Base-by-base conservation (phyloP, 768 basidiomycete genomes). In the Lactarius evosmus region DNA sequence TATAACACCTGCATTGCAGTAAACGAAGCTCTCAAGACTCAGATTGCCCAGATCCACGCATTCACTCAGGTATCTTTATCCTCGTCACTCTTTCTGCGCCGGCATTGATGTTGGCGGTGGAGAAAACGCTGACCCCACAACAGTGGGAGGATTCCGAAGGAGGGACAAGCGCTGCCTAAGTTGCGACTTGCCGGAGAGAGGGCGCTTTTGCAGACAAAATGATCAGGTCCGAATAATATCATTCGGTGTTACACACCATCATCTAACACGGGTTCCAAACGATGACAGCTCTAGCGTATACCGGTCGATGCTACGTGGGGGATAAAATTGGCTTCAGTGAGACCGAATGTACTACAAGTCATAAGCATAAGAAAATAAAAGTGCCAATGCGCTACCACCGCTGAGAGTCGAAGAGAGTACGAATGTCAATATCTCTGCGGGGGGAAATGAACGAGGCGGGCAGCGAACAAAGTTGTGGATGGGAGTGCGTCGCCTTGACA, bases 11-110 rank as follows among this genome's bases (percentile, higher is more conserved):
- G 60, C 58, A 16, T 19, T 53, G 46, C 65, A 93, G 91, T 94
- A 62, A 93, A 93, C 69, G 86, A 91, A 27, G 70, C 86, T 9
- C 72, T 94, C 70, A 93, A 89, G 75, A 76, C 76, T 2, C 79
- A 92, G 69, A 92, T 94, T 61, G 78, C 87, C 0, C 83, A 87
- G 61, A 86, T 94, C 82, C 91, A 94, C 69, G 91, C 92, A 5
- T 94, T 94, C 74, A 91, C 91, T 16, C 91, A 94, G 85, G 92
- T 91, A 67, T 58, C 76, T 29, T 6, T 38, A 19, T 19, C 29
- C 11, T 12, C 56, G 33, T 16, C 27, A 54, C 58, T 33, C 36
- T 60, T 32, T 55, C 34, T 53, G 49, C n/a, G n/a, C n/a, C n/a
- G n/a, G n/a, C n/a, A 19, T 27, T 5, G 16, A 44, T 50, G 52